Evolutionary conservation across 1,284 basidiomycete species (phyloP).

Genomic region (Fomitopsis schrenkii): DNA sequence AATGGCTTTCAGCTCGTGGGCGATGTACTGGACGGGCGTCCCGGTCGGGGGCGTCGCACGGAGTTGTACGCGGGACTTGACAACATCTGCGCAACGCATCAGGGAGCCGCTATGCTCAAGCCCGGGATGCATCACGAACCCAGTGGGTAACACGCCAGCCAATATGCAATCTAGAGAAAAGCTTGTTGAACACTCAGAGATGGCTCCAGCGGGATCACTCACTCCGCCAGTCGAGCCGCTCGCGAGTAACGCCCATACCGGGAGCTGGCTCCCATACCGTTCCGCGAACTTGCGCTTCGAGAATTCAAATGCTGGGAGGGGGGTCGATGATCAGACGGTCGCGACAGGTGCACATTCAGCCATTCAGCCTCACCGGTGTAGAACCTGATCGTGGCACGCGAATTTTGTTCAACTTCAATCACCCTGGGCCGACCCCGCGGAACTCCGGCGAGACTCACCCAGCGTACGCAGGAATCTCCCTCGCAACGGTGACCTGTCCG

Average conservation of each 20-base stretch:
- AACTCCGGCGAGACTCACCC: slow-evolving; percentile 45
- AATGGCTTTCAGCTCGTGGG: slow-evolving; percentile 63
- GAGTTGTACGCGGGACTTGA: slow-evolving; percentile 89
- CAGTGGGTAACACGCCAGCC: slow-evolving; percentile 90
- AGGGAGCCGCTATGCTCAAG: not conserved
- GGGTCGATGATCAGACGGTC: not conserved
- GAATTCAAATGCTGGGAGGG: slow-evolving; percentile 73
- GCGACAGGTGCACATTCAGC: not conserved
- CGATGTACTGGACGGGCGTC: slow-evolving; percentile 82
- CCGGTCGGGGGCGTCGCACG: slow-evolving; percentile 71
- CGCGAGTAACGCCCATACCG: slow-evolving; percentile 85
- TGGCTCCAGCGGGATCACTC: slow-evolving; percentile 26
- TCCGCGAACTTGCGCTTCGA: slow-evolving; percentile 76
- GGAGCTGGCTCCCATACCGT: slow-evolving; percentile 63
- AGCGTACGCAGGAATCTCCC: slow-evolving; percentile 95
- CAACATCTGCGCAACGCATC: slow-evolving; percentile 57
- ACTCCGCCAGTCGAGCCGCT: slow-evolving; percentile 90
- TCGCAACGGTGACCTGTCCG: slow-evolving; percentile 78
- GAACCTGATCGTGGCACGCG: slow-evolving; percentile 42
- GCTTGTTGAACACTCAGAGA: not conserved
- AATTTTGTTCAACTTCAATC: not conserved
- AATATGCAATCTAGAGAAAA: slow-evolving; percentile 72
- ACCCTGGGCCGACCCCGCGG: not conserved
- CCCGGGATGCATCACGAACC: slow-evolving; percentile 28
- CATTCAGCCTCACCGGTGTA: slow-evolving; percentile 54